Conservation (phyloP, 495 filamentous ascomycete genomes). For the Penicillium coprophilum region DNA sequence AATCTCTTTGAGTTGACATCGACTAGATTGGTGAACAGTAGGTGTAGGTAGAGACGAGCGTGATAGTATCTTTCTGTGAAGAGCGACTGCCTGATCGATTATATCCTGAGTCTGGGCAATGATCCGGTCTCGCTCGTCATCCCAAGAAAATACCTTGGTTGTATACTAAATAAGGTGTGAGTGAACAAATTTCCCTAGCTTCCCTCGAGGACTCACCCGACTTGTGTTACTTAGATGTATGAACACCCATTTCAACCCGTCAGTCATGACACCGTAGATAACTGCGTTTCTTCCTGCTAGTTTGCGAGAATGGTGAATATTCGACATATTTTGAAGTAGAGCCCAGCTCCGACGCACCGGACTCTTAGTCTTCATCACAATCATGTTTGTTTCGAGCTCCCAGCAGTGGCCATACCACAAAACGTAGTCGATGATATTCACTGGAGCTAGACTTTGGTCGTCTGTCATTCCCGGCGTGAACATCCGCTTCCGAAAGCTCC, state of each 20-base stretch:
- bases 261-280: not conserved
- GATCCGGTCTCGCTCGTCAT: not conserved
- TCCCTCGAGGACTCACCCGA: not conserved
- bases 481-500: not conserved
- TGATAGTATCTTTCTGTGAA: not conserved
- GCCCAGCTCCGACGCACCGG: not conserved
- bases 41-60: not conserved
- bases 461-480: not conserved
- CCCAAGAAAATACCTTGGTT: not conserved
- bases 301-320: not conserved
- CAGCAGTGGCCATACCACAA: not conserved
- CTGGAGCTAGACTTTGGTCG: not conserved
- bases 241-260: not conserved
- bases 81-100: not conserved
- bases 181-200: not conserved
- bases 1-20: not conserved
- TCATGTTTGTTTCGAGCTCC: not conserved
- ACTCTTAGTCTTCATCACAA: not conserved
- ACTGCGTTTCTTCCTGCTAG: not conserved
- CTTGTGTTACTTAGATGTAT: not conserved
- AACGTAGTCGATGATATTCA: not conserved
- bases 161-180: not conserved
- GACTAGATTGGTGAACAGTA: not conserved
- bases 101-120: not conserved
- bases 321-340: not conserved